Base-by-base conservation (phyloP, 164 flowering plant species). In the Sedum album region DNA sequence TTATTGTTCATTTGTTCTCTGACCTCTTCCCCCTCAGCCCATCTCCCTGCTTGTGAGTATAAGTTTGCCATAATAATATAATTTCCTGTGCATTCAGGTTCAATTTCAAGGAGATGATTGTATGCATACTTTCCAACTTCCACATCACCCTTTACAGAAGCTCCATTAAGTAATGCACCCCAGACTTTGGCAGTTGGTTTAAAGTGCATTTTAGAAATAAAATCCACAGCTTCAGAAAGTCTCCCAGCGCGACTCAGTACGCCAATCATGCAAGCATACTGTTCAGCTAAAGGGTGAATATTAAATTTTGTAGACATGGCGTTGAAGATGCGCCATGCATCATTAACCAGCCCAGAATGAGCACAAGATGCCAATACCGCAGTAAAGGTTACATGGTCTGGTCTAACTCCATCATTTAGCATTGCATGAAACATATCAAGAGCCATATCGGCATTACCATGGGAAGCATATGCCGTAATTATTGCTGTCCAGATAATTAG, bases 221-320 rank as follows among this genome's bases (percentile, higher is more conserved):
- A 83, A 3, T 85, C 77, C 3, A 65, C 71, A 10, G 94, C 97
- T 78, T 87, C 94, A 35, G 80, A 68, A 64, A 87, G 85, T 81
- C 70, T 84, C 53, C 88, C 87, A 0, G 92, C 96, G 42, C 90
- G 85, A 73, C 86, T 81, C 41, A 90, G 77, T 68, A 78, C 91
- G 49, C 80, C 89, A n/a, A 84, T 92, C 79, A 89, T 79, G 78
- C 98, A 93, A 70, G 98, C 92, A 84, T 86, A 84, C 66, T 90
- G 97, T 80, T 90, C 91, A 7, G 74, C 71, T 31, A 70, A 66
- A 17, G 97, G 94, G 35, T 73, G 66, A 66, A 90, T 76, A 25
- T 87, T 82, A 71, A 82, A 84, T 31, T 70, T 60, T 5, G 75
- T 64, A 28, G 69, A 33, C 88, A 93, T 80, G 33, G 76, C 3